A percentile compares a stretch with the other conserved stretches of the same genome.
These are phyloP conservation scores for Globisporangium emineosum DNA, from an alignment of 352 stramenopile species.

Conservation along the genomic window DNA sequence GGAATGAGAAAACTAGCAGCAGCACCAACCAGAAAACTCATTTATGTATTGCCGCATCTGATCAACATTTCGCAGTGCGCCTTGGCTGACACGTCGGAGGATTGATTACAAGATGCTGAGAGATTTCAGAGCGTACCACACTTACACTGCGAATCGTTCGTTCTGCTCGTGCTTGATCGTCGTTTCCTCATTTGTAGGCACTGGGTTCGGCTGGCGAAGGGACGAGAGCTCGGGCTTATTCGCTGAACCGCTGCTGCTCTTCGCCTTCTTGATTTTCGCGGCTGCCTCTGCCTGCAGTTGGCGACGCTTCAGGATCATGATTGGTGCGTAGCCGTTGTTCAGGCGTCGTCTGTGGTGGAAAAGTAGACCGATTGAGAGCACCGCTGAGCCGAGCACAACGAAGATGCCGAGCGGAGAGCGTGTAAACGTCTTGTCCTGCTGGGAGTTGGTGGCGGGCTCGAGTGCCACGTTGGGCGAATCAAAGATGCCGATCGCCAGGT, in stretches of 20 bases:
- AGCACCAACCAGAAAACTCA: background rate
- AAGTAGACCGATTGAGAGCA: constrained; percentile 47
- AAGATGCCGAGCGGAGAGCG: constrained; percentile 37
- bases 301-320: constrained; percentile 37
- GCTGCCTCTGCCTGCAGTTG: constrained; percentile 28
- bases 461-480: constrained; percentile 35
- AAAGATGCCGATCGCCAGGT: constrained; percentile 64
- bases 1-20: background rate
- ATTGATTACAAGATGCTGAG: background rate
- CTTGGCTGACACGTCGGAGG: background rate
- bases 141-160: constrained; percentile 68
- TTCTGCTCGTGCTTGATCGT: constrained; percentile 55
- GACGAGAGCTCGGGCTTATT: constrained; percentile 22
- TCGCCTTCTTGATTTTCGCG: constrained; percentile 19
- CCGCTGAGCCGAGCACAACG: constrained; percentile 36
- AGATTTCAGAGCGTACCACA: background rate
- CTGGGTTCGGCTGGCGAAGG: constrained; percentile 30
- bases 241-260: constrained; percentile 14
- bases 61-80: no score
- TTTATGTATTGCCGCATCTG: background rate
- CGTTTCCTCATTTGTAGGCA: constrained; percentile 31
- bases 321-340: constrained; percentile 64
- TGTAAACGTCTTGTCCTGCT: constrained; percentile 21
- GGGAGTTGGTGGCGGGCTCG: constrained; percentile 27
- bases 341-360: constrained; percentile 52